Conservation (phyloP, 2,329 filamentous ascomycete species). For the Amphichorda felina region DNA sequence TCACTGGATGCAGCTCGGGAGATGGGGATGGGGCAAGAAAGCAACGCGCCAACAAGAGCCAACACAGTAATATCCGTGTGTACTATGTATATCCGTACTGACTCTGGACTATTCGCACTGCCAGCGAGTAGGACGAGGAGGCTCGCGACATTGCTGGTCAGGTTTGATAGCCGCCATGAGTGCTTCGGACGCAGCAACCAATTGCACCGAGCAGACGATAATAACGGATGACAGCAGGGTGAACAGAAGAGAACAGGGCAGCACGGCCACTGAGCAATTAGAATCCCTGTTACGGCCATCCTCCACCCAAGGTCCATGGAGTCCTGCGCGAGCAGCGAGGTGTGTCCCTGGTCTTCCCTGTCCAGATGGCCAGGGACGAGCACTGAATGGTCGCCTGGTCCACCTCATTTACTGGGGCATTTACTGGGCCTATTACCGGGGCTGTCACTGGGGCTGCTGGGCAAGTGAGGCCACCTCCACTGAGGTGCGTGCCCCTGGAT, state of each 20-base stretch:
- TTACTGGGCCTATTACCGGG: too few species aligned
- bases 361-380: neutral
- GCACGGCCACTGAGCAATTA: neutral
- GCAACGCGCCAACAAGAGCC: too few species aligned
- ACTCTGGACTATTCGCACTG: too few species aligned
- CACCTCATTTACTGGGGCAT: conserved; percentile 2
- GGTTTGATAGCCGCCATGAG: neutral
- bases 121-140: neutral
- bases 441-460: too few species aligned
- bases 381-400: neutral
- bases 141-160: neutral
- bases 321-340: neutral
- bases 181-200: neutral
- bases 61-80: too few species aligned
- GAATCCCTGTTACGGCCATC: neutral
- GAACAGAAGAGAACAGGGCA: neutral
- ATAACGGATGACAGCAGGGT: neutral
- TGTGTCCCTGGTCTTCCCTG: too few species aligned
- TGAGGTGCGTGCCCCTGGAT: conserved; percentile 4
- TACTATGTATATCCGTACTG: too few species aligned
- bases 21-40: neutral
- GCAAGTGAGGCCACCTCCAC: conserved; percentile 1
- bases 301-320: neutral
- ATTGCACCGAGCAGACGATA: conserved; percentile 1
- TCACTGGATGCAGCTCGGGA: neutral